Base-by-base conservation (phyloP, 2,329 filamentous ascomycete species). In the Botryotinia convoluta region DNA sequence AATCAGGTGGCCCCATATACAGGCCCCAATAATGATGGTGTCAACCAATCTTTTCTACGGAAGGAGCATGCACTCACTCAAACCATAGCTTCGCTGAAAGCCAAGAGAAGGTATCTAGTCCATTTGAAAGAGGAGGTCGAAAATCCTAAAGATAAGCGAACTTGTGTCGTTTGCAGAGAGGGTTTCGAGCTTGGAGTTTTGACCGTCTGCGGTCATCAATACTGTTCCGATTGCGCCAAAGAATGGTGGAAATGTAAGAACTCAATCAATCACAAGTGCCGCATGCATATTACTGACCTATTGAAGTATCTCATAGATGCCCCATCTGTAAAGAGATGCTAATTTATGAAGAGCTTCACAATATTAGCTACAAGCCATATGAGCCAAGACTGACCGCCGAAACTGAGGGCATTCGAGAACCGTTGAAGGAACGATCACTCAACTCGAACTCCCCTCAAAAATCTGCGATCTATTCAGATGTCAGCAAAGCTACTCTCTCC, bases 121-220 rank as follows among this genome's bases (percentile, higher is more conserved):
- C 79, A 81, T 74, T 74, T 82, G 8, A 75, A 74, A 68, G 68
- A 71, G 60, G 79, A 80, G 64, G 76, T 77, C 16, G 85, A 87
- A n/a, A 89, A 87, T 68, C 87, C 87, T 1, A 87, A 90, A 65
- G 88, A 90, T 73, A 85, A 89, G 10, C 88, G 89, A 44, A 90
- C 92, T 69, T 99, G 96, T 80, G 89, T 97, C 72, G 98, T 99
- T 77, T 99, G 96, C 80, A 91, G 93, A 79, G 87, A 88, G 18
- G 80, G 85, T 0, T 97, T 98, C 78, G 90, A 92, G 74, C 85
- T 90, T n/a, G 95, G 95, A 71, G 89, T 92, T 70, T 85, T 95
- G 75, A 98, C 95, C 0, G 88, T 94, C 1, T 98, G 96, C 80
- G 95, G 95, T 0, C 96, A 99, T 80, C 90, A 94, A 76, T 98